Evolutionary conservation across 2,329 filamentous ascomycete genomes (phyloP), one percentile per base, ranked within the genome.

Genomic region (Colletotrichum filicis): DNA sequence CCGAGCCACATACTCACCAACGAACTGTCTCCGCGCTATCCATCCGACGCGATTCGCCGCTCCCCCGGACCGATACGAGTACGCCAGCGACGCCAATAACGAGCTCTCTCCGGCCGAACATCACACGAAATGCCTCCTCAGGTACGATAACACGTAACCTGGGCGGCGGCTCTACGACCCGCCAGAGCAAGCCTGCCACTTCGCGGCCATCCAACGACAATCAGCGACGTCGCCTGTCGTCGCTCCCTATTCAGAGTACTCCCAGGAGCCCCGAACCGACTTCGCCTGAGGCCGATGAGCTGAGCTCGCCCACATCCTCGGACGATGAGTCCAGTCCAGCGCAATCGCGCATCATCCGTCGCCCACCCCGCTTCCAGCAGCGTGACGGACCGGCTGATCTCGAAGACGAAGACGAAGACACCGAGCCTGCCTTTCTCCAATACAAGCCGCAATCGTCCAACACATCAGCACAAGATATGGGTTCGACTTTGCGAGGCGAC

Each of bases 311-410:
- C 62, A 73, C 81, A 5, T 87, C 87, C 4, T 86, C 87, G 1
- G 85, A 83, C 24, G 85, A 87, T 32, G 86, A 84, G 32, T 90
- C 87, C 1, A 86, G 85, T 74, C 87, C 88, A 0, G 89, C 87
- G 4, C 87, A 91, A 77, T 91, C 89, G 16, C 85, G 89, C 68
- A 90, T 91, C 74, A 90, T 91, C 77, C 87, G 88, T 26, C 87
- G 89, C 2, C 89, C 89, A 3, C 89, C 89, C 12, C 85, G 88
- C 24, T 90, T 87, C 70, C 83, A 86, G 61, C 75, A 78, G 35
- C 74, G 70, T 9, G 74, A 75, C 35, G 75, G 61, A 4, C 53
- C 61, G 5, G 55, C 56, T 42, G 71, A 73, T 28, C 71, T 75
- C 30, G 76, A 73, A 35, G 74, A 84, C 35, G 82, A 82, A 14